Base-by-base conservation (phyloP, 208 protist species). In the Spironucleus salmonicida region DNA sequence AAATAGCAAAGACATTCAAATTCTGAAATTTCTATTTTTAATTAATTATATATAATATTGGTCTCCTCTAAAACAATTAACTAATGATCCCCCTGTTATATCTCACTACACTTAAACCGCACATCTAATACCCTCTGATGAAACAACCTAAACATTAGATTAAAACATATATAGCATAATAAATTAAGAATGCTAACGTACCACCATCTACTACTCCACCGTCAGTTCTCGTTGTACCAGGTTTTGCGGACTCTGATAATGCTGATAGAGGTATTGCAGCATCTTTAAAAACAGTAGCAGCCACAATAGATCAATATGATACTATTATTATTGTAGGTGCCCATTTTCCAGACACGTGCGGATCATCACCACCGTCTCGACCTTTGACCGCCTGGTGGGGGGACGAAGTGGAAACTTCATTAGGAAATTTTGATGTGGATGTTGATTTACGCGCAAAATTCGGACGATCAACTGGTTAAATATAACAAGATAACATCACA, bases 281-380 rank as follows among this genome's bases (percentile, higher is more conserved):
- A 32, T 71, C 64, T 15, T 19, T 57, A 11, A 2, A n/a, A 15
- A 42, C 64, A 15, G 40, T 71, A 11, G 9, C 9, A 23, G 40
- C 13, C 64, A 40, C 4, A 4, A 71, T 71, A 45, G 64, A 71
- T 9, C 9, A 45, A 11, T 71, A 71, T 49, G 40, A 49, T 38
- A 71, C 64, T 7, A 49, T 71, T 32, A n/a, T 71, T 49, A 42
- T 71, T 45, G 64, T 71, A 23, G 38, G 64, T 71, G 64, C 30
- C 9, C 45, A 45, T 38, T 71, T 32, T 38, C 64, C 64, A 26
- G 64, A 71, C 9, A 49, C n/a, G 32, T 71, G 64, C 45, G 64
- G 64, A 32, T 19, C 19, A n/a, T 15, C 38, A 15, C n/a, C 32
- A n/a, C 64, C 64, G 2, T 27, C 38, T 2, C 4, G 7, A 19